Conservation (phyloP, 768 basidiomycete genomes). For the Arthromyces matolae region DNA sequence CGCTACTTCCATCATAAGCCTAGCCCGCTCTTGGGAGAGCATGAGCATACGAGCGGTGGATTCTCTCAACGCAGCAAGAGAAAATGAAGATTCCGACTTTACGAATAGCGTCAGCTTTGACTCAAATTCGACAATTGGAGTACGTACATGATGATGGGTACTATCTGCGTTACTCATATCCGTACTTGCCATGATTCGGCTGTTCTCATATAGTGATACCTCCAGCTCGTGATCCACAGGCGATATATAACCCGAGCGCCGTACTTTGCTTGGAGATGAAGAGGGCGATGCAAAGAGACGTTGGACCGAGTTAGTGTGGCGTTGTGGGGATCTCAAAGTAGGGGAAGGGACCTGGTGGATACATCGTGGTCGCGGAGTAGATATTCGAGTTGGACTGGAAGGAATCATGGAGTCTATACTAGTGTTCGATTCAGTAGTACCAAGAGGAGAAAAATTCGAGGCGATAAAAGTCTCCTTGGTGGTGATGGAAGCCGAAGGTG, state of each 20-base stretch:
- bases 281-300: not conserved
- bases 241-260: conserved; percentile 52
- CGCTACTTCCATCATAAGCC: conserved; percentile 52
- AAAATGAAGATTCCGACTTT: conserved; percentile 7
- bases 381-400: conserved; percentile 14
- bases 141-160: too few species aligned
- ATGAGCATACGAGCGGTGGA: conserved; percentile 40
- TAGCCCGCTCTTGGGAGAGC: conserved; percentile 55
- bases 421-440: conserved; percentile 25
- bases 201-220: conserved; percentile 45
- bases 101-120: too few species aligned
- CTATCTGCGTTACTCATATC: not conserved
- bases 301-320: conserved; percentile 10
- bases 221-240: conserved; percentile 51
- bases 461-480: conserved; percentile 22
- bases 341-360: conserved; percentile 52
- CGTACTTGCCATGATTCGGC: conserved; percentile 16
- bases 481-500: conserved; percentile 32
- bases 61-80: conserved; percentile 13
- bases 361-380: conserved; percentile 32
- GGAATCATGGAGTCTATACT: conserved; percentile 22
- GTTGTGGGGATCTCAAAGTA: conserved; percentile 26
- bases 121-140: too few species aligned
- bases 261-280: conserved; percentile 25
- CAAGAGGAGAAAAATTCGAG: conserved; percentile 19